A percentile compares a stretch with the other conserved stretches of the same genome.
phyloP scores from a whole-genome alignment of 2,329 filamentous ascomycete genomes.

The Claviceps sp. region DNA sequence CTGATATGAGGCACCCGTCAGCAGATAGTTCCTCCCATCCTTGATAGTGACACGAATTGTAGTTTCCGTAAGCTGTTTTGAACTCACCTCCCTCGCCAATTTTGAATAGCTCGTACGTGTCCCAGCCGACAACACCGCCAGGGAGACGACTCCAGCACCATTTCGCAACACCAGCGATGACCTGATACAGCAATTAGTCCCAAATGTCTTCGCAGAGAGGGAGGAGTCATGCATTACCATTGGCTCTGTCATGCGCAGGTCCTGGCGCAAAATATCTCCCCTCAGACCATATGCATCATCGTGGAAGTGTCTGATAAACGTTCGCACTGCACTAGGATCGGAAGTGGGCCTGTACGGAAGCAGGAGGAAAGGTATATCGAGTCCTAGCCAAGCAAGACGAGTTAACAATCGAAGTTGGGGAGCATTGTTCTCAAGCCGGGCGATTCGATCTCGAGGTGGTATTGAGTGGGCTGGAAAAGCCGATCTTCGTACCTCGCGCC shows the following conservation, averaged over 20 bases:
- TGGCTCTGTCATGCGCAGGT: constrained; percentile 83
- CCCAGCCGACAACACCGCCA: constrained; percentile 90
- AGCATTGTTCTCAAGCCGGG: neutral
- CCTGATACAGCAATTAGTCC: constrained; percentile 35
- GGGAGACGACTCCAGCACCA: constrained; percentile 96
- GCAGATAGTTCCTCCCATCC: neutral
- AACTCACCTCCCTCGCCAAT: constrained; percentile 74
- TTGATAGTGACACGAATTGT: no score
- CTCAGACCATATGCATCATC: constrained; percentile 49
- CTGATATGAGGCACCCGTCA: constrained; percentile 28
- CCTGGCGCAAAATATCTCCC: constrained; percentile 64
- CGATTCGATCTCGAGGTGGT: neutral
- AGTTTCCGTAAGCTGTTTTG: neutral
- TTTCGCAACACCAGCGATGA: constrained; percentile 85
- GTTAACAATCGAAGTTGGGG: constrained; percentile 1
- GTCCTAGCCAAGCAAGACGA: constrained; percentile 35
- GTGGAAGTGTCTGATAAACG: constrained; percentile 89
- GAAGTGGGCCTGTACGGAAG: constrained; percentile 89
- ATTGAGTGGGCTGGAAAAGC: neutral
- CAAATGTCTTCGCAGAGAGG: neutral
- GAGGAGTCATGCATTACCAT: constrained; percentile 51
- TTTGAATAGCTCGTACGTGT: constrained; percentile 91
- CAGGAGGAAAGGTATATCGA: constrained; percentile 84
- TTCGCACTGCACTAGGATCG: constrained; percentile 81
- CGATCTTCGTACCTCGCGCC: constrained; percentile 59